Conservation (phyloP, 2,329 filamentous ascomycete genomes). For the Aspergillus calidoustus region DNA sequence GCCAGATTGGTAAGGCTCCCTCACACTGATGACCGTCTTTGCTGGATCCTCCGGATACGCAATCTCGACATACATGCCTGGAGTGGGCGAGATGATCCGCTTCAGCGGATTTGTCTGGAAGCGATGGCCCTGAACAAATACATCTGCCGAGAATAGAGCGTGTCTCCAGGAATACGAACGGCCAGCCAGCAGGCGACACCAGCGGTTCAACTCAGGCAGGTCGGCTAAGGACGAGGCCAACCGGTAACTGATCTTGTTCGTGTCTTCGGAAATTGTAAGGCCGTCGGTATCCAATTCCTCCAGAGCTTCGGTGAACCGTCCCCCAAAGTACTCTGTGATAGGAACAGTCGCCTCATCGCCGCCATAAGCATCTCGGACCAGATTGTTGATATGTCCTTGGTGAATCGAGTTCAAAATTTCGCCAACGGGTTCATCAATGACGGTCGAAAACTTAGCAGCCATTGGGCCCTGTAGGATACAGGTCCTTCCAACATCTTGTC, state of each 20-base stretch:
- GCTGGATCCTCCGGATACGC: conserved; percentile 76
- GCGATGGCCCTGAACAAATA: conserved; percentile 92
- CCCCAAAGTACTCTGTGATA: conserved; percentile 91
- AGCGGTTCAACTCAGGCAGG: conserved; percentile 79
- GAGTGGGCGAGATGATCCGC: conserved; percentile 83
- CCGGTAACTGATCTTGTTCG: conserved; percentile 80
- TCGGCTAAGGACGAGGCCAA: conserved; percentile 74
- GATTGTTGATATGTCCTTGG: conserved; percentile 77
- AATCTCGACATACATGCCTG: conserved; percentile 89
- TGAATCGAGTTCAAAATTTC: conserved; percentile 93
- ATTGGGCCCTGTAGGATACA: conserved; percentile 96
- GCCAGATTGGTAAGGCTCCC: conserved; percentile 83
- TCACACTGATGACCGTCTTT: conserved; percentile 83
- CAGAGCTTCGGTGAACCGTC: conserved; percentile 72
- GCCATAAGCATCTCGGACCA: conserved; percentile 80
- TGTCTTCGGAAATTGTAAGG: conserved; percentile 79
- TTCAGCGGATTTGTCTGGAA: conserved; percentile 97
- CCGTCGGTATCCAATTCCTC: conserved; percentile 81
- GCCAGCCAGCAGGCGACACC: conserved; percentile 87
- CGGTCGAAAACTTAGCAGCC: conserved; percentile 85
- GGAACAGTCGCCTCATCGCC: conserved; percentile 77
- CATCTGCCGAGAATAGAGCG: conserved; percentile 89
- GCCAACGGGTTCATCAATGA: conserved; percentile 91
- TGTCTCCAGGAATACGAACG: conserved; percentile 89
- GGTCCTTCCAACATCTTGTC: conserved; percentile 91